phyloP scores from a whole-genome alignment of 208 protist species.

The Acanthamoeba sp. region DNA sequence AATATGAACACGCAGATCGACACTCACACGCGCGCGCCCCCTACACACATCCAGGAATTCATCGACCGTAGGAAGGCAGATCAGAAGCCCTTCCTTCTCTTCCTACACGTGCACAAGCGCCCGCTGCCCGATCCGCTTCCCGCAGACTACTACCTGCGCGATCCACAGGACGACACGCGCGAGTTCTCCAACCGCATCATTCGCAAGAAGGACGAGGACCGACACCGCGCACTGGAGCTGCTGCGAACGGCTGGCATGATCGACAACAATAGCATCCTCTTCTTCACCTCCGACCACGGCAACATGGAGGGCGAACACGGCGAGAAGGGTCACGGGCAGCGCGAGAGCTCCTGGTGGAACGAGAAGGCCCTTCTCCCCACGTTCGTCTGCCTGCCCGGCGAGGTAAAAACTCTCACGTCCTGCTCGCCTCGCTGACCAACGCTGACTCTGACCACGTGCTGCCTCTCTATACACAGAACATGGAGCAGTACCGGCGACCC shows the following conservation, averaged over 20 bases:
- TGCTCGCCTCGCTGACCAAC: too few species aligned
- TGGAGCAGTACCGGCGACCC: constrained; percentile 5
- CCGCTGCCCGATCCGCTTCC: constrained; percentile 16
- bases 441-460: too few species aligned
- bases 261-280: constrained; percentile 15
- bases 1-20: too few species aligned
- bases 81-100: constrained; percentile 13
- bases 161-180: not conserved
- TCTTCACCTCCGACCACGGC: constrained; percentile 25
- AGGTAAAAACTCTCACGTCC: too few species aligned
- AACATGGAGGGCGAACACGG: constrained; percentile 70
- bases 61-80: constrained; percentile 1
- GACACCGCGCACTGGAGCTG: constrained; percentile 2
- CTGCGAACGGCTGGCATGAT: constrained; percentile 7
- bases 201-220: constrained; percentile 51
- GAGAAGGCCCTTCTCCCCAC: constrained; percentile 19
- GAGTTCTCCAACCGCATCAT: constrained; percentile 68
- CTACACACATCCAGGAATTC: not conserved
- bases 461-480: too few species aligned
- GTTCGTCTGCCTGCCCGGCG: constrained; percentile 22
- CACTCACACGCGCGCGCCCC: too few species aligned
- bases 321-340: constrained; percentile 47
- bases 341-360: constrained; percentile 70
- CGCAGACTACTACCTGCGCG: constrained; percentile 16
- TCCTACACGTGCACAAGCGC: constrained; percentile 46